These are phyloP conservation scores for Beauveria sp. DNA, from an alignment of 2,329 filamentous ascomycete genomes.

Conservation along the genomic window DNA sequence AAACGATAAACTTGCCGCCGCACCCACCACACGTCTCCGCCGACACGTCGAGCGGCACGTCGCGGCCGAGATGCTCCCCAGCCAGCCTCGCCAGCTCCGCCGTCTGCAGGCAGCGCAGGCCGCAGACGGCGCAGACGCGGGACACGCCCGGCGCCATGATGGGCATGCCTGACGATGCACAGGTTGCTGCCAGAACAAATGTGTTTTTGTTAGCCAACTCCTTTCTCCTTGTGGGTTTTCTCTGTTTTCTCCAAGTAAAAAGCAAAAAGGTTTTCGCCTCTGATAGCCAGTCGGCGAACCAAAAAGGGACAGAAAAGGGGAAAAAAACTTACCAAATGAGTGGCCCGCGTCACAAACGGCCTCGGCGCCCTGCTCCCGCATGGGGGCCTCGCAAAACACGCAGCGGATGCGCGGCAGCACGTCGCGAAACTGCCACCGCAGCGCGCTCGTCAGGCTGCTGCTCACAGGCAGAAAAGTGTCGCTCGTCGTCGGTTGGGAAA, in stretches of 20 bases:
- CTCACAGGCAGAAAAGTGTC: background rate
- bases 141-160: constrained; percentile 48
- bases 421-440: constrained; percentile 32
- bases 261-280: too few relatives aligned
- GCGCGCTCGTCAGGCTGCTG: constrained; percentile 6
- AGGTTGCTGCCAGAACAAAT: constrained; percentile 30
- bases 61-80: constrained; percentile 21
- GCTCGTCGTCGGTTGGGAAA: background rate
- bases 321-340: constrained; percentile 28
- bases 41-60: constrained; percentile 22
- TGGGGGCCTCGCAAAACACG: constrained; percentile 35
- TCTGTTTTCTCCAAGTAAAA: background rate
- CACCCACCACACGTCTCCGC: constrained; percentile 32
- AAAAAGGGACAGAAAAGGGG: background rate
- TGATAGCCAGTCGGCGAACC: too few relatives aligned
- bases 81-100: constrained; percentile 32
- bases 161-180: constrained; percentile 45
- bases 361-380: constrained; percentile 26
- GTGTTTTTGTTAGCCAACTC: background rate
- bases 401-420: constrained; percentile 33
- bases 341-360: constrained; percentile 33
- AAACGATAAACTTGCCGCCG: constrained; percentile 35
- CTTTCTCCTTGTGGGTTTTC: too few relatives aligned
- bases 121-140: constrained; percentile 47
- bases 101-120: constrained; percentile 39